Base-by-base conservation (phyloP, 805 yeast genomes). In the Ascoidea tarda region DNA sequence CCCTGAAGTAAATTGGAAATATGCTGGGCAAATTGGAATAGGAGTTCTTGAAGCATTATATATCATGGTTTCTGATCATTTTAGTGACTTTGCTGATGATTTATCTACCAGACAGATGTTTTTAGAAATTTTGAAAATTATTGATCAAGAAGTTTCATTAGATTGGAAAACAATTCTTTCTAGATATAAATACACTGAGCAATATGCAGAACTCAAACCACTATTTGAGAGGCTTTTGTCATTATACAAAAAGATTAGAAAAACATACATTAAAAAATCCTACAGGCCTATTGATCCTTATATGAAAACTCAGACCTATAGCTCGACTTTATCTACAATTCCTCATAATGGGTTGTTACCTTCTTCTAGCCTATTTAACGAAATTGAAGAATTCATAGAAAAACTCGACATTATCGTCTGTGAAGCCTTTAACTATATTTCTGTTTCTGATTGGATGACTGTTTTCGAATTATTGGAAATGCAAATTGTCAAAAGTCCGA, bases 1-100 rank as follows among this genome's bases (percentile, higher is more conserved):
- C 32, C 69, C 74, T 0, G 75, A 75, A 3, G 71, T 84, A 42
- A 84, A 83, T 59, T 81, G 83, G 74, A 75, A 74, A 48, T 74
- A 79, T 52, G 81, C 87, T 48, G 81, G 84, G 8, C 87, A 82
- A 61, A 85, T 90, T 47, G 93, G 89, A 62, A 72, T 84, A 46
- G 95, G 95, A 46, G 79, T 89, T 38, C 69, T 89, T 54, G 95
- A 87, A 62, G 87, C 88, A 0, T 69, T 88, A 53, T 74, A 80
- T 48, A 75, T 83, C 33, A 74, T 95, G 64, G 78, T 87, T 21
- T 74, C 78, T 49, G 82, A 83, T 58, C 87, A 84, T 62, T 89
- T 83, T 63, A 67, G 76, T 33, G 93, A 87, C 62, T 87, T 90
- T 61, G 74, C 82, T 4, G 84, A 81, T 62, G 87, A 84, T 59